A percentile compares a stretch with the other conserved stretches of the same genome.
Conservation (phyloP, 83 land plant species). For the Picea abies region DNA sequence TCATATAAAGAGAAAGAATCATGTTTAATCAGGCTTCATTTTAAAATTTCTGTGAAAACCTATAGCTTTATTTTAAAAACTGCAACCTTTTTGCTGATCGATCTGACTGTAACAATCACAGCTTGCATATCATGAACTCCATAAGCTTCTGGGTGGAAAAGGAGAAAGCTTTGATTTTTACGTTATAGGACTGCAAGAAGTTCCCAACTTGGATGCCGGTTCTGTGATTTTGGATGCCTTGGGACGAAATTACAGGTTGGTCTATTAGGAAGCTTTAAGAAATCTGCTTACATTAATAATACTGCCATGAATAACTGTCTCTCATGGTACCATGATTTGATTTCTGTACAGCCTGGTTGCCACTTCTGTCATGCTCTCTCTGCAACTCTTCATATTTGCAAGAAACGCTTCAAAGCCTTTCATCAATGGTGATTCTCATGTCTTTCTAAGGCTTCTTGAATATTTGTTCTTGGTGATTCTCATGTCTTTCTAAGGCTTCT, state of each 20-base stretch:
- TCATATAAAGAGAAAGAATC: too few relatives aligned
- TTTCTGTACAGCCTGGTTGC: conserved; percentile 51
- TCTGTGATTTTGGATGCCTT: conserved; percentile 30
- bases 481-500: not conserved
- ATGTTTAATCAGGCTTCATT: too few relatives aligned
- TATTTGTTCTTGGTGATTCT: conserved; percentile 35
- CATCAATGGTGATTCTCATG: conserved; percentile 41
- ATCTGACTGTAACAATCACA: not conserved
- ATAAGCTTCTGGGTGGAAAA: conserved; percentile 7
- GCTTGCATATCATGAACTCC: conserved; percentile 12
- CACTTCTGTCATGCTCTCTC: conserved; percentile 66
- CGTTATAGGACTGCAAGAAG: conserved; percentile 63
- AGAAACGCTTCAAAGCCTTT: conserved; percentile 27
- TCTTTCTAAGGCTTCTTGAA: not conserved
- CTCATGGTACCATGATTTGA: not conserved
- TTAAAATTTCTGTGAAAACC: too few relatives aligned
- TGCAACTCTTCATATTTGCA: conserved; percentile 78
- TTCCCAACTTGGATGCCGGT: conserved; percentile 31
- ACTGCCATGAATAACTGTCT: not conserved
- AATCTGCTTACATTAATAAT: not conserved
- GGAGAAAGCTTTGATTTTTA: conserved; percentile 41
- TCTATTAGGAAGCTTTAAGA: not conserved
- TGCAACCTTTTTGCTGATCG: too few relatives aligned
- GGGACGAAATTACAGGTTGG: conserved; percentile 39
- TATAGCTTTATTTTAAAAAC: too few relatives aligned